Conservation (phyloP, 306 rosid genomes). For the Cucurbita maxima region DNA sequence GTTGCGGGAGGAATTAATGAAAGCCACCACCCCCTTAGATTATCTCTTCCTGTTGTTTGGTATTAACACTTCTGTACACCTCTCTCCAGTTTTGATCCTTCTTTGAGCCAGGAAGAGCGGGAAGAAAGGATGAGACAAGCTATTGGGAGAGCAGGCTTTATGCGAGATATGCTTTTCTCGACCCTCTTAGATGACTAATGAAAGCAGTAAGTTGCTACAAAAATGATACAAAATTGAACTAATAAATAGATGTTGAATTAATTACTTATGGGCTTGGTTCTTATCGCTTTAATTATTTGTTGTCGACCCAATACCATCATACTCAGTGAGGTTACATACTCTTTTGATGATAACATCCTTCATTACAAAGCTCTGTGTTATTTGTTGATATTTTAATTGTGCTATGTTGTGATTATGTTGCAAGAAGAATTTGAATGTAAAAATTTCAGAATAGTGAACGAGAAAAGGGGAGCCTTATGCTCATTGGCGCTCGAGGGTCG, state of each 20-base stretch:
- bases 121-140: slow-evolving; percentile 69
- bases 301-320: background rate
- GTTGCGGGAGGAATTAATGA: background rate
- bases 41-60: background rate
- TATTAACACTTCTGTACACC: background rate
- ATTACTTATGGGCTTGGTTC: background rate
- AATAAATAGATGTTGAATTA: background rate
- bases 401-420: background rate
- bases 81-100: slow-evolving; percentile 61
- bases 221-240: slow-evolving; percentile 18
- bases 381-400: slow-evolving; percentile 7
- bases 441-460: background rate
- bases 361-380: background rate
- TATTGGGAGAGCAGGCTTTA: slow-evolving; percentile 72
- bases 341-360: background rate
- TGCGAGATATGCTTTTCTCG: slow-evolving; percentile 72
- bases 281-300: background rate
- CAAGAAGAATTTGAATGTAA: slow-evolving; percentile 7
- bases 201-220: slow-evolving; percentile 19
- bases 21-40: background rate
- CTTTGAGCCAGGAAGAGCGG: slow-evolving; percentile 76
- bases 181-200: slow-evolving; percentile 45
- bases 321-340: background rate
- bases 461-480: background rate
- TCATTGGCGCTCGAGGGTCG: background rate